phyloP scores from a whole-genome alignment of 78 protist species.

The Parvularia atlantis region DNA sequence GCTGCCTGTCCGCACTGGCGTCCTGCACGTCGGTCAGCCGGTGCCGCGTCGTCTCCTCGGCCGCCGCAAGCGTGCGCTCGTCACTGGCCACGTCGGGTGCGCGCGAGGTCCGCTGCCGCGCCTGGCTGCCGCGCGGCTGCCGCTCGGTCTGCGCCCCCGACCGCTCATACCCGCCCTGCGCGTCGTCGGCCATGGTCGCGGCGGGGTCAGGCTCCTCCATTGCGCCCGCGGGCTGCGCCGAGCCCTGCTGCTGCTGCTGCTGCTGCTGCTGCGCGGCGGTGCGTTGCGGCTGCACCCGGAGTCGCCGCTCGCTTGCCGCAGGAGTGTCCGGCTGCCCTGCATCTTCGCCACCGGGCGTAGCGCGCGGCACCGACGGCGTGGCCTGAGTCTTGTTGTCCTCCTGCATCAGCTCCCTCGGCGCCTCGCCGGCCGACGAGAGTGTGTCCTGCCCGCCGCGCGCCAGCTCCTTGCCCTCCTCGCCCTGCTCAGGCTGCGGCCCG shows the following conservation, averaged over 20 bases:
- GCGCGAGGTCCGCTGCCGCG: background rate
- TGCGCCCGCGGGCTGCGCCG: background rate
- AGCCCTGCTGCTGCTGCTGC: background rate
- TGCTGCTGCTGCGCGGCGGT: background rate
- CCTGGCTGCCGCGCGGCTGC: background rate
- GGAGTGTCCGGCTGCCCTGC: background rate
- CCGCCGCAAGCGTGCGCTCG: background rate
- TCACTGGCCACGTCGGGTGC: background rate
- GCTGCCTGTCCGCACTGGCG: background rate
- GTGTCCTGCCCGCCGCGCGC: conserved; percentile 22
- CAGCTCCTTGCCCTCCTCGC: conserved; percentile 2
- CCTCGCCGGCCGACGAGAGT: too few species aligned
- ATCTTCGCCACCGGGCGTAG: conserved; percentile 28
- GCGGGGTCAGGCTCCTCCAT: conserved; percentile 16
- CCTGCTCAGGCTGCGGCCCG: background rate
- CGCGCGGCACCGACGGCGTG: too few species aligned
- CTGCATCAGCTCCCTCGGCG: background rate
- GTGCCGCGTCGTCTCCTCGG: conserved; percentile 7
- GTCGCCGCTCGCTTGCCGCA: background rate
- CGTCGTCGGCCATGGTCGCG: conserved; percentile 8
- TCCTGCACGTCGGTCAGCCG: background rate
- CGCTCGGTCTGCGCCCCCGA: background rate
- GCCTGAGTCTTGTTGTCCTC: background rate
- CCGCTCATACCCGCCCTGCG: background rate
- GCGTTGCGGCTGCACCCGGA: background rate